Percentiles rank a stretch among this genome's conserved stretches.
Conservation (phyloP, 1,139 yeast genomes). For the Saccharomyces hybrid region DNA sequence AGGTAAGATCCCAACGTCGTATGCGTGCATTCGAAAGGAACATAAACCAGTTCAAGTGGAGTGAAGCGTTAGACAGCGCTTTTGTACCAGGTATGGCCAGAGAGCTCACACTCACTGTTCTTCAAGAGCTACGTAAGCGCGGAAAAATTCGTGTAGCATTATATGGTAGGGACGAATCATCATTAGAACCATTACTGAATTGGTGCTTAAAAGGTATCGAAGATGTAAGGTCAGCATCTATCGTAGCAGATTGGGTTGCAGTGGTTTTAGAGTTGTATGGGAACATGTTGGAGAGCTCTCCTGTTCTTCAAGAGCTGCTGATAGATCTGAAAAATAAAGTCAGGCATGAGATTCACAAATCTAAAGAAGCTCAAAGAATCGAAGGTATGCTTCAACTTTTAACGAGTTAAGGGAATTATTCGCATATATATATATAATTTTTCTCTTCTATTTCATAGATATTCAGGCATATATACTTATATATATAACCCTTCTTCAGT, state of each 20-base stretch:
- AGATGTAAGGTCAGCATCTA: conserved; percentile 68
- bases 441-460: neutral
- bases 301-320: conserved; percentile 71
- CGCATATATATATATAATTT: neutral
- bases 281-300: conserved; percentile 59
- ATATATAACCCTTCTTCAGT: conserved; percentile 2
- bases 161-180: conserved; percentile 74
- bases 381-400: conserved; percentile 90
- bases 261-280: conserved; percentile 78
- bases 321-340: conserved; percentile 53
- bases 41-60: conserved; percentile 82
- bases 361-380: conserved; percentile 81
- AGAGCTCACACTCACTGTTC: conserved; percentile 71
- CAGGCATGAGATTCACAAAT: conserved; percentile 61
- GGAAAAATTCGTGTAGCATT: conserved; percentile 80
- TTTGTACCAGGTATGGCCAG: conserved; percentile 68
- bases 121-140: conserved; percentile 76
- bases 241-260: conserved; percentile 78
- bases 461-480: neutral
- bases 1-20: conserved; percentile 46
- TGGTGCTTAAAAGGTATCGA: conserved; percentile 76
- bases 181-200: conserved; percentile 74
- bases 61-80: conserved; percentile 85
- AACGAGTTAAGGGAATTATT: conserved; percentile 30
- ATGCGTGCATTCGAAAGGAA: conserved; percentile 76